Conservation (phyloP, 768 basidiomycete species). For the Tephrocybe sp. region DNA sequence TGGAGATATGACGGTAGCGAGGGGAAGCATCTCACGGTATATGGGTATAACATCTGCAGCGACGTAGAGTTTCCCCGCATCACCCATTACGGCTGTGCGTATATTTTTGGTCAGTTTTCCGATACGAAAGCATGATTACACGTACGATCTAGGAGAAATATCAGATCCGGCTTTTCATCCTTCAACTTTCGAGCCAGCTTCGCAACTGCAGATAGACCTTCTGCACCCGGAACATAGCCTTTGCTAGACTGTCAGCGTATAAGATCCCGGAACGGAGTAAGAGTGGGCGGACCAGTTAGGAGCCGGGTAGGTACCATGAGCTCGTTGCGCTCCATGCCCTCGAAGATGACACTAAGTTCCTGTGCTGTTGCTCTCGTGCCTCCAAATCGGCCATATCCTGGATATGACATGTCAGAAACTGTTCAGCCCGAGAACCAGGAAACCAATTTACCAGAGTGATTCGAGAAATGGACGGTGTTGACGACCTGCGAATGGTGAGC, state of each 20-base stretch:
- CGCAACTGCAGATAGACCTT: slow-evolving; percentile 65
- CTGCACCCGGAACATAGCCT: slow-evolving; percentile 35
- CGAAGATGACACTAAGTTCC: slow-evolving; percentile 76
- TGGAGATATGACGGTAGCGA: slow-evolving; percentile 93
- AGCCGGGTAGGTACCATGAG: slow-evolving; percentile 69
- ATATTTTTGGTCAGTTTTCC: neutral
- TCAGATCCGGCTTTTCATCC: slow-evolving; percentile 49
- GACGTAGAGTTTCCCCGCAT: slow-evolving; percentile 87
- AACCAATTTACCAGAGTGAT: slow-evolving; percentile 71
- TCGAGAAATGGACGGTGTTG: slow-evolving; percentile 93
- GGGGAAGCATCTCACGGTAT: slow-evolving; percentile 75
- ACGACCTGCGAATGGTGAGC: slow-evolving; percentile 52
- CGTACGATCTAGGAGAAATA: slow-evolving; percentile 93
- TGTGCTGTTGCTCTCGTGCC: slow-evolving; percentile 76
- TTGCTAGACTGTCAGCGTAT: neutral
- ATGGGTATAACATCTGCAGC: slow-evolving; percentile 82
- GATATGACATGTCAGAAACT: neutral
- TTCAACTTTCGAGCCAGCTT: slow-evolving; percentile 61
- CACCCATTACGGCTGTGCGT: slow-evolving; percentile 85
- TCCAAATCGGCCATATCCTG: slow-evolving; percentile 81
- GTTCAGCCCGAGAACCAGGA: neutral
- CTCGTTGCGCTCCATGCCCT: slow-evolving; percentile 71
- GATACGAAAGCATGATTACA: slow-evolving; percentile 1
- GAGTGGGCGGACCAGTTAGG: slow-evolving; percentile 60
- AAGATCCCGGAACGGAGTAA: neutral